Conservation (phyloP, 495 filamentous ascomycete genomes). For the Thozetella sp. region DNA sequence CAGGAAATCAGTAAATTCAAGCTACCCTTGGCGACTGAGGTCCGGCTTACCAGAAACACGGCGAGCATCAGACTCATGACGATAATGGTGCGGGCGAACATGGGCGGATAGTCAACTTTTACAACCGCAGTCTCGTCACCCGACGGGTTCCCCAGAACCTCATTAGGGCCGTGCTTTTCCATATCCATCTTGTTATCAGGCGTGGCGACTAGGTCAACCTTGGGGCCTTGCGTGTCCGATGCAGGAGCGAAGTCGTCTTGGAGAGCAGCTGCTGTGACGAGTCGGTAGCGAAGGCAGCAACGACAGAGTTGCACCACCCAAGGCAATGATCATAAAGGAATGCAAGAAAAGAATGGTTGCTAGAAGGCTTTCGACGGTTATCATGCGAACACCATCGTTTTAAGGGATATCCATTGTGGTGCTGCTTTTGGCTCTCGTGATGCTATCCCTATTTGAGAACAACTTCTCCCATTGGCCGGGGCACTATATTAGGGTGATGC, state of each 20-base stretch:
- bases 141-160: neutral
- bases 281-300: neutral
- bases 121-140: neutral
- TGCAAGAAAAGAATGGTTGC: neutral
- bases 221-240: neutral
- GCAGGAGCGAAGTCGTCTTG: neutral
- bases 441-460: neutral
- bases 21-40: neutral
- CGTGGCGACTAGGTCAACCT: neutral
- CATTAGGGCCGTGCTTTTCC: neutral
- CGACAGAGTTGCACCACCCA: neutral
- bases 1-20: neutral
- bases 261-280: neutral
- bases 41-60: neutral
- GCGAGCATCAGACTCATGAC: slow-evolving; percentile 2
- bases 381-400: neutral
- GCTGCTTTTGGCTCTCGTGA: too few relatives aligned
- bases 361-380: neutral
- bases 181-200: neutral
- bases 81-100: neutral
- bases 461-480: neutral
- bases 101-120: neutral
- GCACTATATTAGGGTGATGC: too few relatives aligned
- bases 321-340: neutral
- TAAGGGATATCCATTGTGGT: neutral